Percentiles rank a stretch among this genome's conserved stretches.
These are phyloP conservation scores for Fragaria ananassa DNA, from an alignment of 306 rosid species.

Conservation along the genomic window DNA sequence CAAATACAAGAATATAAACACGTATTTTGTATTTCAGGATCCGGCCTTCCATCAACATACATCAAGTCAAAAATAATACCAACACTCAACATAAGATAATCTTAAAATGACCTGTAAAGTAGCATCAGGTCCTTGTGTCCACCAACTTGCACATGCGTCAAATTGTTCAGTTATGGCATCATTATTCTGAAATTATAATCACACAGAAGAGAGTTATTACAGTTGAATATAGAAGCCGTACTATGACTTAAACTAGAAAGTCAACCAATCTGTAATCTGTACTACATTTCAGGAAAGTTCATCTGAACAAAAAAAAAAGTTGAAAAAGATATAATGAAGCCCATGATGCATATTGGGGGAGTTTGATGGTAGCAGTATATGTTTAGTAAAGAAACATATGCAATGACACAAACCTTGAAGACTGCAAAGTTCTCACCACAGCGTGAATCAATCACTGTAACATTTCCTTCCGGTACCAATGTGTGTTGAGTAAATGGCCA, in stretches of 20 bases:
- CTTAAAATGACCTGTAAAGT: constrained; percentile 67
- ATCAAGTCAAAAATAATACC: not conserved
- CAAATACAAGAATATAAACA: not conserved
- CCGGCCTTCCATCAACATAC: constrained; percentile 5
- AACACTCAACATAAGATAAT: constrained; percentile 14
- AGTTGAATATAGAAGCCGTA: not conserved
- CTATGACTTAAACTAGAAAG: not conserved
- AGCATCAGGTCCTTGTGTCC: constrained; percentile 99
- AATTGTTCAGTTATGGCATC: constrained; percentile 71
- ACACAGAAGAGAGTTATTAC: not conserved
- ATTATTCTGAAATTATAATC: constrained; percentile 33
- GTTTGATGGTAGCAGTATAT: not conserved
- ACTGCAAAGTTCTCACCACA: constrained; percentile 85
- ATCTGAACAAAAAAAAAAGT: not conserved
- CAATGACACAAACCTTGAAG: constrained; percentile 71
- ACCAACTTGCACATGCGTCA: constrained; percentile 99
- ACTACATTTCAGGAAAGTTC: not conserved
- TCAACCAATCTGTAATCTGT: not conserved
- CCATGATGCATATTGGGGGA: not conserved
- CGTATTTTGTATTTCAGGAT: not conserved
- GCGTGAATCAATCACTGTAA: constrained; percentile 94
- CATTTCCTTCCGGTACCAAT: constrained; percentile 64
- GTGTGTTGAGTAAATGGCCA: constrained; percentile 99
- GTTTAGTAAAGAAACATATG: constrained; percentile 6
- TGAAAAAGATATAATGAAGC: not conserved